These are phyloP conservation scores for Wilhelminamyces savonicus DNA, from an alignment of 805 yeast species.

Conservation along the genomic window DNA sequence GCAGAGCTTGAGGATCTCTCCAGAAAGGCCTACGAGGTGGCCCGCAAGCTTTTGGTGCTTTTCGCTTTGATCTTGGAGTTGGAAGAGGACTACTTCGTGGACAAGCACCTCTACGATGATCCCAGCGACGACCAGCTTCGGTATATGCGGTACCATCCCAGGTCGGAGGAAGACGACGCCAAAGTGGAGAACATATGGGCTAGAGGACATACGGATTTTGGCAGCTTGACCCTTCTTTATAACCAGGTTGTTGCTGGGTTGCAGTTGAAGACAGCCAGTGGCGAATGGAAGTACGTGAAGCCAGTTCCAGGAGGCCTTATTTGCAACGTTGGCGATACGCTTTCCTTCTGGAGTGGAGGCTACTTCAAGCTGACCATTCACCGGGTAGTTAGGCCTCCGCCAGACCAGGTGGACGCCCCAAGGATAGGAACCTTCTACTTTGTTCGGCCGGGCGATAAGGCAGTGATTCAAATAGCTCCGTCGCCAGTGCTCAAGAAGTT, in stretches of 20 bases:
- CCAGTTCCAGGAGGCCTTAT: conserved; percentile 26
- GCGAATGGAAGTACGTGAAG: conserved; percentile 28
- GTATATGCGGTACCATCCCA: conserved; percentile 27
- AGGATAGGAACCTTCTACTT: conserved; percentile 31
- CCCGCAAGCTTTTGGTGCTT: conserved; percentile 16
- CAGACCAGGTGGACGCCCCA: conserved; percentile 22
- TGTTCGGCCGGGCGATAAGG: conserved; percentile 26
- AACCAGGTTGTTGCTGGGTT: conserved; percentile 31
- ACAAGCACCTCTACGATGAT: conserved; percentile 23
- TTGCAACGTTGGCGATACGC: conserved; percentile 30
- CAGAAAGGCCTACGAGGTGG: conserved; percentile 16
- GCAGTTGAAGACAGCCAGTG: conserved; percentile 22
- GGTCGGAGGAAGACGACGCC: conserved; percentile 21
- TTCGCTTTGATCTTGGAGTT: conserved; percentile 29
- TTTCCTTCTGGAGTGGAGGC: conserved; percentile 30
- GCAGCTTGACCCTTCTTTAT: conserved; percentile 26
- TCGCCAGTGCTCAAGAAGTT: conserved; percentile 24
- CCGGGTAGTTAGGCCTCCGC: conserved; percentile 29
- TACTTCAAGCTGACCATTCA: conserved; percentile 29
- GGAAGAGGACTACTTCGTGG: conserved; percentile 26
- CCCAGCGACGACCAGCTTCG: conserved; percentile 29
- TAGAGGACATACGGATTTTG: conserved; percentile 32
- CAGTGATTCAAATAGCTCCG: conserved; percentile 21
- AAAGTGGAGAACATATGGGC: conserved; percentile 26
- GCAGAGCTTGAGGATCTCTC: conserved; percentile 15